Evolutionary conservation across 2,329 filamentous ascomycete genomes (phyloP), one percentile per base, ranked within the genome.

Genomic region (Zymoseptoria passerinii): DNA sequence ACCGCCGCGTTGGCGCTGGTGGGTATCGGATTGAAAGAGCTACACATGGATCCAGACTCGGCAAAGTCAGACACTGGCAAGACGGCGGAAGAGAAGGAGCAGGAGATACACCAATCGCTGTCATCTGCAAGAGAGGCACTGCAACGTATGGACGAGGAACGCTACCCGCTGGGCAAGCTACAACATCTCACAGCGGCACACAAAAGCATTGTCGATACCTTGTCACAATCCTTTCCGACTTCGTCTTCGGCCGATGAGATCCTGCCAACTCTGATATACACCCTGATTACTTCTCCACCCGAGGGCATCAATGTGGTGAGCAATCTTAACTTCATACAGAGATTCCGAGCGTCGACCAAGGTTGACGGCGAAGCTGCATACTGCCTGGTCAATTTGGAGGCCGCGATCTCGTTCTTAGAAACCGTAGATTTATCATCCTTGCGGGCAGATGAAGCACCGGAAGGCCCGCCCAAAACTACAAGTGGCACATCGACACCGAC

Each of bases 241-340:
- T 83, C 83, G 0, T 96, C 94, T 0, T 97, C 94, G 0, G 94
- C 94, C 2, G 94, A 99, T 70, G 94, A 97, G 74, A 95, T 99
- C 56, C 85, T 99, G 72, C 94, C 94, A 0, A 96, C 95, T 73
- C 81, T 99, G 62, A 99, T 99, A 61, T 99, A 95, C 76, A 90
- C 91, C 0, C 82, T 99, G 60, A 95, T 99, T 70, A 96, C 91
- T 2, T 87, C 92, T 50, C 87, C 90, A 0, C 88, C 92, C 0
- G 89, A 94, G 72, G 83, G 86, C 35, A 86, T 97, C 52, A 89
- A 92, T 72, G 87, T 92, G 57, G 90, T 96, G 69, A 97, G 92
- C 77, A 95, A 99, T 71, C 79, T 95, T n/a, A 85, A 88, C 66
- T 99, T 97, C 71, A 91, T 97, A 65, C 92, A 97, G 71, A 80